These are phyloP conservation scores for Heterococcus sp. DNA, from an alignment of 108 stramenopile genomes.

Conservation along the genomic window DNA sequence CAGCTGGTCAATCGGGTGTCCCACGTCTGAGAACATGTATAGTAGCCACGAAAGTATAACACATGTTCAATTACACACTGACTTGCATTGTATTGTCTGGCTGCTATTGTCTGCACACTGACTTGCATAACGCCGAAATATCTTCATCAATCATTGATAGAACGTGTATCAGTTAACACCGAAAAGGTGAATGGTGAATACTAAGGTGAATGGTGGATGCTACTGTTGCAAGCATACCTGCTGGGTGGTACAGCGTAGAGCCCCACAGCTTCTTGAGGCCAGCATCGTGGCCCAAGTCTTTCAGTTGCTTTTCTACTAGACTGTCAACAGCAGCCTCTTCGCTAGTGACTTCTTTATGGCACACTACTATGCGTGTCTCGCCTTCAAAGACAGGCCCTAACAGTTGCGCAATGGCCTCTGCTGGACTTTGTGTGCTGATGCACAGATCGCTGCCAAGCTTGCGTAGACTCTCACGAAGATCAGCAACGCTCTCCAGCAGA, in stretches of 20 bases:
- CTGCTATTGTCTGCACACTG: too few species aligned
- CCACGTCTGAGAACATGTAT: neutral
- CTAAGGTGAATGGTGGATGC: too few species aligned
- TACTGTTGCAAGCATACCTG: too few species aligned
- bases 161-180: too few species aligned
- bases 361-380: neutral
- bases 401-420: neutral
- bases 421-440: neutral
- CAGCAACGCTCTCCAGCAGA: constrained; percentile 5
- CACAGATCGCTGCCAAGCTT: neutral
- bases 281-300: neutral
- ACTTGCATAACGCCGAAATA: too few species aligned
- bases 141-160: too few species aligned
- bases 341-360: neutral
- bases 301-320: neutral
- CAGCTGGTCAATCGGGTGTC: neutral
- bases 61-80: too few species aligned
- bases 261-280: neutral
- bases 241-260: neutral
- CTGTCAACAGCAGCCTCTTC: neutral
- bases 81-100: too few species aligned
- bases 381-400: neutral
- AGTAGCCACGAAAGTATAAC: too few species aligned
- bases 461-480: neutral
- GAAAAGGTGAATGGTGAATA: too few species aligned